Evolutionary conservation across 495 filamentous ascomycete species (phyloP).

Genomic region (Penicillium longicatenatum): DNA sequence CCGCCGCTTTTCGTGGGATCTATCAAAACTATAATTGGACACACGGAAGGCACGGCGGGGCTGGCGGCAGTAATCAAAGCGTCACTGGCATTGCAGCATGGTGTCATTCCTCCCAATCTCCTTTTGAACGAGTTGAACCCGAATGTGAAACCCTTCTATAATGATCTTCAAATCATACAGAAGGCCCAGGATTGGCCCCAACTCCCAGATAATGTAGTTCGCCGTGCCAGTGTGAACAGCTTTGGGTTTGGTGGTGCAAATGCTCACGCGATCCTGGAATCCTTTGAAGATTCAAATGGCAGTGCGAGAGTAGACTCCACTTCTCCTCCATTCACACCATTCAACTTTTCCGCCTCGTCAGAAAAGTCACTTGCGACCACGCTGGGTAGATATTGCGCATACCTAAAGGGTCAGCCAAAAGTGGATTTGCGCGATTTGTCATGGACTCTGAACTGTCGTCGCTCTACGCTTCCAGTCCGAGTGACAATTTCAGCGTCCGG

Average conservation of each 20-base stretch:
- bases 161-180: constrained; percentile 36
- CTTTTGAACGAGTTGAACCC: constrained; percentile 51
- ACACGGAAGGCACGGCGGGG: constrained; percentile 59
- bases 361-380: constrained; percentile 24
- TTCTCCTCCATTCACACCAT: constrained; percentile 13
- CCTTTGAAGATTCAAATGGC: constrained; percentile 1
- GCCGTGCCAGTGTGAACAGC: constrained; percentile 35
- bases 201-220: constrained; percentile 11
- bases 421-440: constrained; percentile 21
- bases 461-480: constrained; percentile 22
- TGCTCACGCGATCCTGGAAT: constrained; percentile 62
- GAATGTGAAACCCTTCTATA: constrained; percentile 22
- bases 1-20: constrained; percentile 50
- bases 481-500: constrained; percentile 20
- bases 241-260: constrained; percentile 70
- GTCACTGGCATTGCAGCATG: constrained; percentile 48
- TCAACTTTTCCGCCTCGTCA: constrained; percentile 31
- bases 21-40: constrained; percentile 60
- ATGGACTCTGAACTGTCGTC: constrained; percentile 28
- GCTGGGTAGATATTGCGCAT: constrained; percentile 16
- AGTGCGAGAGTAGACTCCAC: background rate
- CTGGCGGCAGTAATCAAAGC: constrained; percentile 49
- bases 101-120: constrained; percentile 58
- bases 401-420: constrained; percentile 17
- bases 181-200: constrained; percentile 19